phyloP scores from a whole-genome alignment of 148 eudicot species.

The Euryodendron excelsum region DNA sequence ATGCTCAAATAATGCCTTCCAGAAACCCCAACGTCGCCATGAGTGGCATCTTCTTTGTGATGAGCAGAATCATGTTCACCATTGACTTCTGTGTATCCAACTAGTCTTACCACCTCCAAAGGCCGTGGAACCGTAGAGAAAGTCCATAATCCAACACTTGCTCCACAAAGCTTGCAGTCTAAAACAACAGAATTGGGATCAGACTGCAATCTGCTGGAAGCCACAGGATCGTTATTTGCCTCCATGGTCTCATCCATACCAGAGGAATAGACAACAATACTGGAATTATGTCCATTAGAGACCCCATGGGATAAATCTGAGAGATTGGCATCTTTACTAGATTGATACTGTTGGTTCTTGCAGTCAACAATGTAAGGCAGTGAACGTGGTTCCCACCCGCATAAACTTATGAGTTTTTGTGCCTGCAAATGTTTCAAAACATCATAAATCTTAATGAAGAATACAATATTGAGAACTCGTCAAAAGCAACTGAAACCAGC shows the following conservation, averaged over 20 bases:
- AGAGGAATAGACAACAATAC: constrained; percentile 40
- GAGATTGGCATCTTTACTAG: constrained; percentile 31
- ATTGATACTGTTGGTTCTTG: constrained; percentile 36
- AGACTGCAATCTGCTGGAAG: constrained; percentile 25
- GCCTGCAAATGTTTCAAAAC: constrained; percentile 50
- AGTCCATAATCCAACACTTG: constrained; percentile 65
- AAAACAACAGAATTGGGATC: constrained; percentile 63
- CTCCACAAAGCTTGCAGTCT: constrained; percentile 70
- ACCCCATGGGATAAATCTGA: constrained; percentile 20
- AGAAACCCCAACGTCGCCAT: neutral
- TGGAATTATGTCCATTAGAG: constrained; percentile 41
- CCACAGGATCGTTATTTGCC: constrained; percentile 23
- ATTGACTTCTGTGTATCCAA: constrained; percentile 43
- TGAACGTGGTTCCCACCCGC: constrained; percentile 92
- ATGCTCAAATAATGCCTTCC: constrained; percentile 23
- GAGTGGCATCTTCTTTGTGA: constrained; percentile 8
- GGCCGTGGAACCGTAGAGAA: constrained; percentile 52
- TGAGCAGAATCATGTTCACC: constrained; percentile 24
- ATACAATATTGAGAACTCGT: neutral
- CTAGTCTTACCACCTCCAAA: constrained; percentile 53
- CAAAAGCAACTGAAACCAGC: neutral
- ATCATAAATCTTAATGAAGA: constrained; percentile 8
- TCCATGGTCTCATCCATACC: constrained; percentile 27
- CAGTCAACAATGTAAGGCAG: constrained; percentile 77
- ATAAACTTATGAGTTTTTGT: constrained; percentile 73